Base-by-base conservation (phyloP, 805 yeast genomes). In the Cyberlindnera samutprakarnensis region DNA sequence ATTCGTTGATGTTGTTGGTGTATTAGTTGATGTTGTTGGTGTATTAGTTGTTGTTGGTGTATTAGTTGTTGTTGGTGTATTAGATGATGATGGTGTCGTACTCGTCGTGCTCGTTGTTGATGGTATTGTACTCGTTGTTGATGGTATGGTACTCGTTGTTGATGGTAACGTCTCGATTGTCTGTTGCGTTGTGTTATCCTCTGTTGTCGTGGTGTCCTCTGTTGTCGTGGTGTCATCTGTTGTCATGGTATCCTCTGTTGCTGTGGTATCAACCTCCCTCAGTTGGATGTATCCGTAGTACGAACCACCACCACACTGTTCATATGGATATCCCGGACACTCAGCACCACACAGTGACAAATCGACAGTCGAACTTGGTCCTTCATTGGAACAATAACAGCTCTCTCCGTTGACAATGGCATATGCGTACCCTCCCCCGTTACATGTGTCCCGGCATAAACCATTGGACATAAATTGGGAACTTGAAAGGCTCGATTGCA, bases 271-370 rank as follows among this genome's bases (percentile, higher is more conserved):
- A 23, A 41, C 14, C 23, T 44, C 47, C 4, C 49, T 24, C 12
- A 41, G 25, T 27, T 53, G 45, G 12, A 67, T 45, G 41, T 69
- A 69, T 2, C 71, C 74, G 46, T 37, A 69, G 22, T 46, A 47
- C 1, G 66, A 70, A 33, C 38, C 28, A 3, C 61, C 54, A 8
- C 60, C 32, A 42, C 74, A 68, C 20, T 39, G 41, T 37, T 68
- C 72, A 5, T 34, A 10, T 0, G 61, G 62, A 35, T 46, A 68
- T 0, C 74, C 74, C 2, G 72, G 70, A 43, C 74, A 68, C 13
- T 35, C 27, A 7, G 46, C 51, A 19, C 46, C 36, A 39, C 73
- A 67, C 8, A 44, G 27, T n/a, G 40, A 23, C 7, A 59, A 25
- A 19, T 45, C 40, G 0, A 58, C 59, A 0, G 75, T 64, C 11